Conservation (phyloP, 192 early-diverging fungal species). For the Dissophora globulifera region DNA sequence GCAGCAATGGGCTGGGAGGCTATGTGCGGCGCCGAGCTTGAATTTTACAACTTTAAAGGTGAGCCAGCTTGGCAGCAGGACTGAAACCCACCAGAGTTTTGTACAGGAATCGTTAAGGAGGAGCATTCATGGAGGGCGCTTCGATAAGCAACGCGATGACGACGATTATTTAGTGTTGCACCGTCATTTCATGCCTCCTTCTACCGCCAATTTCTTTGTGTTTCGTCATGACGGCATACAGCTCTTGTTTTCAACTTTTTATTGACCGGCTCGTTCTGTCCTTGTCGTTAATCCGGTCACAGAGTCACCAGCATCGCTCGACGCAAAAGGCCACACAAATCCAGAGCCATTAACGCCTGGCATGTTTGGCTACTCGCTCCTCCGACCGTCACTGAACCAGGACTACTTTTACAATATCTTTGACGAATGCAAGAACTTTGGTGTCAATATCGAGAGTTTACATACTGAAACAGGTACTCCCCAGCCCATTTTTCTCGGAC, state of each 20-base stretch:
- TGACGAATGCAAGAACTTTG: slow-evolving; percentile 67
- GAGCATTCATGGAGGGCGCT: too few relatives aligned
- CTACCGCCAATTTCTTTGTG: too few relatives aligned
- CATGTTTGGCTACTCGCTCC: slow-evolving; percentile 85
- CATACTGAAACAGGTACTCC: slow-evolving; percentile 86
- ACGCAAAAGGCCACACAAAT: slow-evolving; percentile 65
- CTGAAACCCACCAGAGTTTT: too few relatives aligned
- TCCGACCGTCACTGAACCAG: slow-evolving; percentile 73
- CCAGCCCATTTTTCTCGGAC: too few relatives aligned
- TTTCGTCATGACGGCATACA: too few relatives aligned
- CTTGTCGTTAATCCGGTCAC: too few relatives aligned
- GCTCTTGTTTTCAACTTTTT: too few relatives aligned
- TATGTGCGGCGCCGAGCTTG: slow-evolving; percentile 73
- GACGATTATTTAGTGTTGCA: too few relatives aligned
- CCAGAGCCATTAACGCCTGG: slow-evolving; percentile 74
- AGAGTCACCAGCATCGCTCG: slow-evolving; percentile 78
- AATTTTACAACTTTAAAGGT: slow-evolving; percentile 88
- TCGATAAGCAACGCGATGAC: too few relatives aligned
- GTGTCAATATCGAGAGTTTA: slow-evolving; percentile 76
- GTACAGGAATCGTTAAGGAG: background rate
- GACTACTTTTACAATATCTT: slow-evolving; percentile 77
- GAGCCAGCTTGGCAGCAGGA: too few relatives aligned
- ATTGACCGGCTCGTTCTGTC: too few relatives aligned
- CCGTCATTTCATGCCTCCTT: too few relatives aligned
- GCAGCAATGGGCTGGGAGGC: slow-evolving; percentile 61